Evolutionary conservation across 306 rosid genomes (phyloP), one percentile per base, ranked within the genome.

Genomic region (Quercus alba): DNA sequence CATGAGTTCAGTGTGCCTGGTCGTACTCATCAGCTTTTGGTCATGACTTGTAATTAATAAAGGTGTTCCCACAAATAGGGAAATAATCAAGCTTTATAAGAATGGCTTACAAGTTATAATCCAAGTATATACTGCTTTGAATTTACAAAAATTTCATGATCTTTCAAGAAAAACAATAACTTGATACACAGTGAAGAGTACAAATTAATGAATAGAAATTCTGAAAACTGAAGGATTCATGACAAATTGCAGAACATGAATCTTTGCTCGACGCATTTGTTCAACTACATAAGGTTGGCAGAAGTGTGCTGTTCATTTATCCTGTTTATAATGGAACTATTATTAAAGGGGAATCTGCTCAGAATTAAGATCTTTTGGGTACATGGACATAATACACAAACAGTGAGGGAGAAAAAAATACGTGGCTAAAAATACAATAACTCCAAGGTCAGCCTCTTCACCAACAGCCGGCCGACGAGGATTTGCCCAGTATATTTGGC

Each of bases 371-470:
- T 84, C 90, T 80, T 86, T 87, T 9, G 88, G 77, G 82, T 85
- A 30, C 92, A 89, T 84, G 63, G 98, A 91, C 74, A 74, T 72
- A 63, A 91, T 88, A 81, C 98, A 91, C 77, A 93, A 78, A 79
- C 80, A 73, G 30, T 88, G 89, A 69, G 98, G 98, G 66, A 91
- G 87, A 81, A 89, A 89, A 56, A 92, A 86, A 77, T 80, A 94
- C 3, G 54, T 8, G 63, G 89, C 91, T 58, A 92, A 83, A 71
- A 94, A 94, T 56, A 92, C 84, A 10, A 94, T 70, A 84, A 92
- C 94, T 70, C 98, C 97, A 18, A 91, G 97, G 82, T 94, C 98
- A 31, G 98, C 97, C 82, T 94, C 98, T 92, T 94, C 97, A 13
- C 97, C 98, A 57, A 92, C 89, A 0, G 98, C 93, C 0, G 98